A percentile compares a stretch with the other conserved stretches of the same genome.
Conservation (phyloP, 2,329 filamentous ascomycete species). For the Metarhizium sp. region DNA sequence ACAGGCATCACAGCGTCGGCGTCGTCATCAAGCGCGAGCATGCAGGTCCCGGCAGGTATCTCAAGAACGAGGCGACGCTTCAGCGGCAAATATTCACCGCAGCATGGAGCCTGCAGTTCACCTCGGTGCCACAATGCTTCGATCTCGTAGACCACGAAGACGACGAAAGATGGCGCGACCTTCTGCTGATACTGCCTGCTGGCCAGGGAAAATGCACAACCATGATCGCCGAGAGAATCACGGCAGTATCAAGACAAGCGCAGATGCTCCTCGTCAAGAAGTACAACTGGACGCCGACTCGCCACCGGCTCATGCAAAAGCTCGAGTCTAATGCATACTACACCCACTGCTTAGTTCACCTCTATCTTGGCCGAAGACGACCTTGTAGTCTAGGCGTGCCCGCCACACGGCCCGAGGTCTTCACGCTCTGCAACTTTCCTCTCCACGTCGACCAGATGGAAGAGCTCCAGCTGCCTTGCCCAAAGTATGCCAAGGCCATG, state of each 20-base stretch:
- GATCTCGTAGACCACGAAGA: constrained; percentile 1
- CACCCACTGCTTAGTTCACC: constrained; percentile 36
- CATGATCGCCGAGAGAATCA: constrained; percentile 20
- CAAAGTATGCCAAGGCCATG: constrained; percentile 33
- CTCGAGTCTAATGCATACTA: constrained; percentile 20
- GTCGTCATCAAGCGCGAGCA: constrained; percentile 5
- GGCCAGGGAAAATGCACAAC: constrained; percentile 15
- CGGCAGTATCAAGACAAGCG: constrained; percentile 7
- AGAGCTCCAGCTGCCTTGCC: constrained; percentile 23
- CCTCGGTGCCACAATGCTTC: neutral
- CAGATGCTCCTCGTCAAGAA: constrained; percentile 11
- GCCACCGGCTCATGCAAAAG: neutral
- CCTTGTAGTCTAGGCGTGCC: neutral
- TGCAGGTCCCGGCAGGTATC: constrained; percentile 5
- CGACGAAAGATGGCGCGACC: constrained; percentile 5
- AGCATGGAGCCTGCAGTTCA: neutral
- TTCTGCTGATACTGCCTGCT: constrained; percentile 12
- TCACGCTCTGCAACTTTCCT: constrained; percentile 38
- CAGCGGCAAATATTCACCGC: neutral
- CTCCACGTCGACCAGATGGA: constrained; percentile 42
- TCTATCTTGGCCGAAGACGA: constrained; percentile 34
- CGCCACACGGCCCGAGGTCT: constrained; percentile 11
- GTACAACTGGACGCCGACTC: constrained; percentile 9
- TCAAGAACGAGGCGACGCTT: constrained; percentile 1
- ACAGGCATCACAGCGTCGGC: neutral